Evolutionary conservation across 305 asterid species (phyloP).

Genomic region (Solanum hybrid): DNA sequence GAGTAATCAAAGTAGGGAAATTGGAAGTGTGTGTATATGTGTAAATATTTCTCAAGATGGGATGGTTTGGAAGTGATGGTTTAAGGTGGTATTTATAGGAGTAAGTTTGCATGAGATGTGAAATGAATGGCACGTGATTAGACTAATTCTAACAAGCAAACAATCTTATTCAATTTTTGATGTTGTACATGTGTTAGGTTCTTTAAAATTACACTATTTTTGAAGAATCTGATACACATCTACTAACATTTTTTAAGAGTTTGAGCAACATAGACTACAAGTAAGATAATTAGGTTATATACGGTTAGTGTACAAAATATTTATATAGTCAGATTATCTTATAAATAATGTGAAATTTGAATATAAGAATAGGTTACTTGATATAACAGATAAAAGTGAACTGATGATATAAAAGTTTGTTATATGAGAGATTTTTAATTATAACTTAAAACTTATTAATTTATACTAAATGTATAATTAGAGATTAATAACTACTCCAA

Average conservation of each 20-base stretch:
- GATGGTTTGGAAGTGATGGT: constrained; percentile 6
- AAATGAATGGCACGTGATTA: constrained; percentile 29
- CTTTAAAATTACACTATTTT: neutral
- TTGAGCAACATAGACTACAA: neutral
- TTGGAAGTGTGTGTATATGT: neutral
- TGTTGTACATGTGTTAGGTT: neutral
- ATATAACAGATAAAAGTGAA: neutral
- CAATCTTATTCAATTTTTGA: neutral
- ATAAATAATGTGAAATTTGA: neutral
- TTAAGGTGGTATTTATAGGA: constrained; percentile 32
- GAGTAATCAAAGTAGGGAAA: neutral
- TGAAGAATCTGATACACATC: neutral
- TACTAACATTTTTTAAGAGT: neutral
- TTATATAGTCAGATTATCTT: neutral
- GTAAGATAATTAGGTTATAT: neutral
- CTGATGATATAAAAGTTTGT: neutral
- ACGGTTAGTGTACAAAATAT: neutral
- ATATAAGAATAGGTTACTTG: neutral
- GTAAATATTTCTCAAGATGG: neutral
- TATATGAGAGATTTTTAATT: neutral
- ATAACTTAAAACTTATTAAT: neutral
- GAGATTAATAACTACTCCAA: neutral
- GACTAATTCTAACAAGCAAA: constrained; percentile 21
- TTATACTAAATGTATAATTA: neutral
- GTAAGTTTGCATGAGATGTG: constrained; percentile 32